phyloP scores from a whole-genome alignment of 495 filamentous ascomycete genomes.

The Aspergillus coremiiformis region DNA sequence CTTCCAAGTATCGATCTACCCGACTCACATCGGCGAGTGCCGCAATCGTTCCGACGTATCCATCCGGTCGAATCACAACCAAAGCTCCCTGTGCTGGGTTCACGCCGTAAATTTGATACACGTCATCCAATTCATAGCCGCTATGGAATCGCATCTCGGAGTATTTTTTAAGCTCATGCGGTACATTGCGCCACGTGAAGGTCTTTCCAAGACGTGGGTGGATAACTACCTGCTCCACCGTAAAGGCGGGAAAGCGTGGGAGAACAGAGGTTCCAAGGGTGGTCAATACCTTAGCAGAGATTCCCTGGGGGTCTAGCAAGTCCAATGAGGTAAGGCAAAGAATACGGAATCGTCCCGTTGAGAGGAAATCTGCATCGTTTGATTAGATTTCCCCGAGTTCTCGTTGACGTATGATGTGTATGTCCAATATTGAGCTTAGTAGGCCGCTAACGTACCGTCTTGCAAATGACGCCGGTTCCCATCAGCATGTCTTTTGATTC shows the following conservation, averaged over 20 bases:
- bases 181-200: constrained; percentile 52
- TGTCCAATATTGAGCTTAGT: not conserved
- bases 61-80: constrained; percentile 57
- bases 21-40: constrained; percentile 46
- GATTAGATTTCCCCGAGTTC: not conserved
- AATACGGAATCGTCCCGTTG: constrained; percentile 43
- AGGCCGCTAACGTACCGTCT: constrained; percentile 29
- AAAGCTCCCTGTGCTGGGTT: constrained; percentile 51
- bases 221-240: constrained; percentile 55
- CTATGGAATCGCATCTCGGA: constrained; percentile 54
- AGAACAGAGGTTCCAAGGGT: constrained; percentile 35
- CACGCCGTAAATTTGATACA: constrained; percentile 58
- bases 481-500: constrained; percentile 39
- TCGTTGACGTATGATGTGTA: too few species aligned
- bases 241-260: constrained; percentile 31
- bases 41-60: constrained; percentile 55
- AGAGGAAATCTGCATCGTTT: constrained; percentile 26
- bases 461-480: constrained; percentile 38
- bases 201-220: constrained; percentile 46
- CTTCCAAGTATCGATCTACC: constrained; percentile 30
- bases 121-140: constrained; percentile 59
- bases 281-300: constrained; percentile 25
- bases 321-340: constrained; percentile 34
- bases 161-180: constrained; percentile 48
- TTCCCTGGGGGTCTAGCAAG: constrained; percentile 22